Conservation (phyloP, 352 stramenopile genomes). For the Phytophthora sp. region DNA sequence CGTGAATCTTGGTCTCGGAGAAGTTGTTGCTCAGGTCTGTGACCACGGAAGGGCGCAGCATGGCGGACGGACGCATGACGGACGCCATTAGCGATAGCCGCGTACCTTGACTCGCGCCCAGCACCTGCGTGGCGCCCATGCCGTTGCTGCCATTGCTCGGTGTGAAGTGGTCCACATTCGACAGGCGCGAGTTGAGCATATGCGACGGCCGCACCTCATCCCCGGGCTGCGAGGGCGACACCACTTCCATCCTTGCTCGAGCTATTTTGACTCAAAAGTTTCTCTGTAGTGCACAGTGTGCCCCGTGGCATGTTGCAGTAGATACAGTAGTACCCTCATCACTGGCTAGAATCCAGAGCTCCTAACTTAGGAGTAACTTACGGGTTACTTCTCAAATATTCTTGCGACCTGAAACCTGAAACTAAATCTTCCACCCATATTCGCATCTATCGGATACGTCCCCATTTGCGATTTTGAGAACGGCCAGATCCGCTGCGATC, state of each 20-base stretch:
- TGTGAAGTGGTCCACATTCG: constrained; percentile 26
- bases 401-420: too few species aligned
- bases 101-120: constrained; percentile 11
- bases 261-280: constrained; percentile 1
- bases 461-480: too few species aligned
- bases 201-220: constrained; percentile 32
- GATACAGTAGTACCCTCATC: too few species aligned
- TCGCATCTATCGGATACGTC: too few species aligned
- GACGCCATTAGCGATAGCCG: constrained; percentile 39
- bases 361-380: too few species aligned
- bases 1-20: constrained; percentile 60
- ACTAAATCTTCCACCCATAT: too few species aligned
- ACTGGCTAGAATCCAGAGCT: too few species aligned
- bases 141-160: constrained; percentile 6
- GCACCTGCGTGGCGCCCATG: constrained; percentile 15
- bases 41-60: constrained; percentile 58
- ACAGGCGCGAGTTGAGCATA: constrained; percentile 41
- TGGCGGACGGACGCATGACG: constrained; percentile 41
- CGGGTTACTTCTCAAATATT: too few species aligned
- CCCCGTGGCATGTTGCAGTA: not conserved
- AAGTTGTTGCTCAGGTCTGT: constrained; percentile 68
- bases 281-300: constrained; percentile 5
- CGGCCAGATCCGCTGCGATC: too few species aligned
- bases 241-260: constrained; percentile 18
- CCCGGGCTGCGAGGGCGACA: constrained; percentile 17